Conservation (phyloP, 73 alveolate species). For the Uronychia binucleata region DNA sequence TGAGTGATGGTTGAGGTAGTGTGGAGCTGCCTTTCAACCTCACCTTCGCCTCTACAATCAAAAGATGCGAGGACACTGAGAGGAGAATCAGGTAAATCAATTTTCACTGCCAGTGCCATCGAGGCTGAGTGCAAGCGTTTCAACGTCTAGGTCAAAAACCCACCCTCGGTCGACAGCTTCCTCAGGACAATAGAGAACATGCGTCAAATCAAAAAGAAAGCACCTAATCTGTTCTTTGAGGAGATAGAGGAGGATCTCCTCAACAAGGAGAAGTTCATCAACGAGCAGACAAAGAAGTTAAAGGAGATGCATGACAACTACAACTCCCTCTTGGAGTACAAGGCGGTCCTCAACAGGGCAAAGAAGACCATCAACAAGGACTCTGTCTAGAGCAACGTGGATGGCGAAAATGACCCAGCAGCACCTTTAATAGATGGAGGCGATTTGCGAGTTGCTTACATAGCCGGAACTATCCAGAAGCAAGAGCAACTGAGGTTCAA, state of each 20-base stretch:
- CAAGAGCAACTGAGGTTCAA: conserved; percentile 87
- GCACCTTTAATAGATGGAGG: conserved; percentile 36
- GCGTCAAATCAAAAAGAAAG: conserved; percentile 29
- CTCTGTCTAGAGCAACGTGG: not conserved
- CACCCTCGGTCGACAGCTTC: conserved; percentile 26
- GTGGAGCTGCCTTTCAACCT: conserved; percentile 83
- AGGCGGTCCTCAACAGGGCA: conserved; percentile 44
- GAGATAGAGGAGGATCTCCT: conserved; percentile 56
- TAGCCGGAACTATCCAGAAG: conserved; percentile 81
- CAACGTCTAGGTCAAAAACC: conserved; percentile 25
- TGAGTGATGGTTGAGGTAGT: no score
- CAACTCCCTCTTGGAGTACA: conserved; percentile 40
- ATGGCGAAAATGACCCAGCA: conserved; percentile 24
- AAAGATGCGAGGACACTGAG: conserved; percentile 83
- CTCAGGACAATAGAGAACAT: conserved; percentile 25
- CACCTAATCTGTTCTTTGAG: conserved; percentile 48
- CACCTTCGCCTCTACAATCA: conserved; percentile 66
- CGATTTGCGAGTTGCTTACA: conserved; percentile 34
- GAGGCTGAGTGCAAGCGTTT: conserved; percentile 50
- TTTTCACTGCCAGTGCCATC: conserved; percentile 1
- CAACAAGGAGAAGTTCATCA: conserved; percentile 49
- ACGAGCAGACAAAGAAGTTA: conserved; percentile 37
- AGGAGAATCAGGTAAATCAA: conserved; percentile 9
- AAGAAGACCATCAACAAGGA: not conserved
- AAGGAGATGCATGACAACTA: conserved; percentile 44